Percentiles rank a stretch among this genome's conserved stretches.
Conservation (phyloP, 306 rosid species). For the Arachis stenosperma region DNA sequence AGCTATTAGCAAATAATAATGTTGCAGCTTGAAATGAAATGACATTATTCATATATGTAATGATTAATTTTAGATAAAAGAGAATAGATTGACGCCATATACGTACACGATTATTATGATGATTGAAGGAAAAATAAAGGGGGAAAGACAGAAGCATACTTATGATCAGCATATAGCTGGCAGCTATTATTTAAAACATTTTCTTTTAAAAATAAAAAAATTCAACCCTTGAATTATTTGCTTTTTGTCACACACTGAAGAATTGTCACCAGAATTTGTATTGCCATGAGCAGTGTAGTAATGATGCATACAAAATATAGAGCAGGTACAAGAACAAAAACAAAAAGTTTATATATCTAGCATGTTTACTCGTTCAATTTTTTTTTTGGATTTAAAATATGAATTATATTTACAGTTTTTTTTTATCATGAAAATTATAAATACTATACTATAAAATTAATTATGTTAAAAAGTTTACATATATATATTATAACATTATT, state of each 20-base stretch:
- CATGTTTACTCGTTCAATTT: too few relatives aligned
- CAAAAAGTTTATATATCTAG: not conserved
- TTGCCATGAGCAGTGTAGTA: not conserved
- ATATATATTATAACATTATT: too few relatives aligned
- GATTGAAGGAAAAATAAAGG: conserved; percentile 10
- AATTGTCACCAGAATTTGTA: not conserved
- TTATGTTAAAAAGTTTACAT: too few relatives aligned
- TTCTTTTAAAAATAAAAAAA: conserved; percentile 2
- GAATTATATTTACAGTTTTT: too few relatives aligned
- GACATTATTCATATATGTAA: not conserved
- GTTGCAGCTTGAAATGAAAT: not conserved
- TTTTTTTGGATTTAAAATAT: too few relatives aligned
- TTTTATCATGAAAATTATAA: too few relatives aligned
- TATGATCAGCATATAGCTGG: conserved; percentile 15
- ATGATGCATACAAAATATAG: conserved; percentile 20
- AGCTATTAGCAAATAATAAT: too few relatives aligned
- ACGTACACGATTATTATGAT: conserved; percentile 12
- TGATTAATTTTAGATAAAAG: too few relatives aligned
- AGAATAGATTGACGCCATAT: conserved; percentile 10
- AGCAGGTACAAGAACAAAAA: not conserved
- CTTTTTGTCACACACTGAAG: not conserved
- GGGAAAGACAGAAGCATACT: conserved; percentile 6
- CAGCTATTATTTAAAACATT: not conserved
- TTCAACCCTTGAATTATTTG: not conserved
- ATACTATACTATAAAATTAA: too few relatives aligned